Percentiles rank a stretch among this genome's conserved stretches.
Evolutionary conservation across 2,329 filamentous ascomycete genomes (phyloP).

Genomic region (Metarhizium brunneum): DNA sequence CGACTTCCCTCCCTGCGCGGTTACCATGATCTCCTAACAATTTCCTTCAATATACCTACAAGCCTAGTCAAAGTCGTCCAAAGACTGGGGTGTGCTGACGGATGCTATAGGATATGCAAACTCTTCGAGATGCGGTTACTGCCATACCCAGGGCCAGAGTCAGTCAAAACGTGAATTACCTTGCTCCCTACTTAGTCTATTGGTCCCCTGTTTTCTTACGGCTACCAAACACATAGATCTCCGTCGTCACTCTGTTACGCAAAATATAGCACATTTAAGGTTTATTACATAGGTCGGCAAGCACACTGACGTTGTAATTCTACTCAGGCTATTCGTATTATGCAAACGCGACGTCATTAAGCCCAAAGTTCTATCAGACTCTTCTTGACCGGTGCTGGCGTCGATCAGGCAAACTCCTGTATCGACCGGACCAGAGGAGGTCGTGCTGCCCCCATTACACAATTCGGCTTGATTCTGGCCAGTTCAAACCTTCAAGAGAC

Average conservation of each 20-base stretch:
- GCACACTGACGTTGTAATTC: slow-evolving; percentile 15
- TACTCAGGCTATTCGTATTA: slow-evolving; percentile 64
- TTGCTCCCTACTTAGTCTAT: neutral
- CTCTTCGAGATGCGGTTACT: slow-evolving; percentile 45
- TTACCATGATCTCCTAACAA: neutral
- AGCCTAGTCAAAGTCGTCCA: neutral
- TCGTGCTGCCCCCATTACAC: slow-evolving; percentile 93
- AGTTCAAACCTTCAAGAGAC: slow-evolving; percentile 58
- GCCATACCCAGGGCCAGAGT: slow-evolving; percentile 36
- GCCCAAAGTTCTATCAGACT: slow-evolving; percentile 58
- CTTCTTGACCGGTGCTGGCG: slow-evolving; percentile 72
- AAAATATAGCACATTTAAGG: neutral
- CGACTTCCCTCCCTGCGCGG: neutral
- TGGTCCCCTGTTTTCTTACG: neutral
- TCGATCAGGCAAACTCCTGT: slow-evolving; percentile 61
- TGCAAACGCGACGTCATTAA: slow-evolving; percentile 50
- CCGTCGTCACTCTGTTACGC: too few species aligned
- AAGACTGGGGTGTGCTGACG: neutral
- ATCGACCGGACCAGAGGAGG: slow-evolving; percentile 66
- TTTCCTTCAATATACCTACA: neutral
- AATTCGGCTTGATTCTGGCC: slow-evolving; percentile 58
- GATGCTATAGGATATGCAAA: slow-evolving; percentile 36
- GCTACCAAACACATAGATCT: neutral
- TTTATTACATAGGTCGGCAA: neutral
- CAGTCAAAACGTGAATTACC: slow-evolving; percentile 36